A percentile compares a stretch with the other conserved stretches of the same genome.
Evolutionary conservation across 163 green algal genomes (phyloP).

Genomic region (Chlamydomonas reinhardtii): DNA sequence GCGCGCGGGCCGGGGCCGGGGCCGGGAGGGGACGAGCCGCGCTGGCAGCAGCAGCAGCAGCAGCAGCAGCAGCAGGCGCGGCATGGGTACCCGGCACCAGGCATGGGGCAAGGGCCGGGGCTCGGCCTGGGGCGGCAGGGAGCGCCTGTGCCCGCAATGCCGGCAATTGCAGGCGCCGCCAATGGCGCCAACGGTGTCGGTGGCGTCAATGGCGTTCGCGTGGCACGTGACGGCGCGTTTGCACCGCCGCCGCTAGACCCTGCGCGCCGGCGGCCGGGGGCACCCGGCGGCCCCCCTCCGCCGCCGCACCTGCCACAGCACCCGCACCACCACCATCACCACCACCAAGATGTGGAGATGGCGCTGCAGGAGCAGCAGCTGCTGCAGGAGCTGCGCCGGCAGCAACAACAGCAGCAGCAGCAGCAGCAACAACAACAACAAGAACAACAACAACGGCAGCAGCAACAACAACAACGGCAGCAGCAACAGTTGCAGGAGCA

Average conservation of each 20-base stretch:
- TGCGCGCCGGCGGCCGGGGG: too few relatives aligned
- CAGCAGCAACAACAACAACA: not conserved
- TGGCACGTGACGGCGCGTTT: too few relatives aligned
- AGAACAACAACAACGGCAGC: not conserved
- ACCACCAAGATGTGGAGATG: not conserved
- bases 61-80: not conserved
- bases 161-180: too few relatives aligned
- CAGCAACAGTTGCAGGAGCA: too few relatives aligned
- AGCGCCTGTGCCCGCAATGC: too few relatives aligned
- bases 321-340: not conserved
- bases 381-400: not conserved
- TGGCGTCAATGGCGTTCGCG: too few relatives aligned
- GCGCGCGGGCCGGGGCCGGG: too few relatives aligned
- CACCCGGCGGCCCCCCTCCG: not conserved
- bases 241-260: too few relatives aligned
- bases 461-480: not conserved
- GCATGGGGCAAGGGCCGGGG: not conserved
- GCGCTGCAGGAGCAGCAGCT: not conserved
- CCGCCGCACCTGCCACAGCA: not conserved
- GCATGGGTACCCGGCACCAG: not conserved
- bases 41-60: not conserved
- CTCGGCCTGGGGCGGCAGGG: too few relatives aligned
- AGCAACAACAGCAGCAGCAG: constrained; percentile 11
- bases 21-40: not conserved
- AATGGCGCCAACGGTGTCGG: too few relatives aligned